A percentile compares a stretch with the other conserved stretches of the same genome.
phyloP scores from a whole-genome alignment of 108 stramenopile species.

The Aurantiochytrium sp. region DNA sequence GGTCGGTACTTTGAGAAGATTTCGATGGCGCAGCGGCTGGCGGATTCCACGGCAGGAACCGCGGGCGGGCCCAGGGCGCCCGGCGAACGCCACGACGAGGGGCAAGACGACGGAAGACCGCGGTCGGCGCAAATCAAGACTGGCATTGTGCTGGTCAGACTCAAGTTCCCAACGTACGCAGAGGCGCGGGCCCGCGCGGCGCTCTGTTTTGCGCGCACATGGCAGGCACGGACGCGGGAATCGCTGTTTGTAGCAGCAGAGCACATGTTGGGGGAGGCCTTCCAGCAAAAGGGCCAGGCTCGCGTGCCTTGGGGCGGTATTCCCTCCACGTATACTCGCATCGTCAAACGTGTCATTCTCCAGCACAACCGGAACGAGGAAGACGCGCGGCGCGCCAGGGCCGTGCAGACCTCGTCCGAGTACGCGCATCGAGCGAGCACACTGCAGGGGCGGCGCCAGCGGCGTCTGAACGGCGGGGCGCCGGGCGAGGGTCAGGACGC shows the following conservation, averaged over 20 bases:
- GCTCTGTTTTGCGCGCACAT: not conserved
- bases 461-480: not conserved
- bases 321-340: not conserved
- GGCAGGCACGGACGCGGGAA: not conserved
- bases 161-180: not conserved
- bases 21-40: not conserved
- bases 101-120: too few relatives aligned
- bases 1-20: slow-evolving; percentile 8
- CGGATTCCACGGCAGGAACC: not conserved
- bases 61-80: too few relatives aligned
- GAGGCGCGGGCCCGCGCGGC: slow-evolving; percentile 5
- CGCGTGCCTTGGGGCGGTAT: not conserved
- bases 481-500: not conserved
- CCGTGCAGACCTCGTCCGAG: not conserved
- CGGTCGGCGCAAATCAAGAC: not conserved
- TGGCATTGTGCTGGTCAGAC: not conserved
- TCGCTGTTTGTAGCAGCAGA: not conserved
- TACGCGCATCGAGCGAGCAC: not conserved
- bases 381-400: not conserved
- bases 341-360: not conserved
- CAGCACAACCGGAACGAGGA: not conserved
- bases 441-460: not conserved
- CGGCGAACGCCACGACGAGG: too few relatives aligned
- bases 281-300: not conserved
- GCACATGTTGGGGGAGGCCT: not conserved